phyloP scores from a whole-genome alignment of 2,329 filamentous ascomycete species.

The Didymella pomorum region DNA sequence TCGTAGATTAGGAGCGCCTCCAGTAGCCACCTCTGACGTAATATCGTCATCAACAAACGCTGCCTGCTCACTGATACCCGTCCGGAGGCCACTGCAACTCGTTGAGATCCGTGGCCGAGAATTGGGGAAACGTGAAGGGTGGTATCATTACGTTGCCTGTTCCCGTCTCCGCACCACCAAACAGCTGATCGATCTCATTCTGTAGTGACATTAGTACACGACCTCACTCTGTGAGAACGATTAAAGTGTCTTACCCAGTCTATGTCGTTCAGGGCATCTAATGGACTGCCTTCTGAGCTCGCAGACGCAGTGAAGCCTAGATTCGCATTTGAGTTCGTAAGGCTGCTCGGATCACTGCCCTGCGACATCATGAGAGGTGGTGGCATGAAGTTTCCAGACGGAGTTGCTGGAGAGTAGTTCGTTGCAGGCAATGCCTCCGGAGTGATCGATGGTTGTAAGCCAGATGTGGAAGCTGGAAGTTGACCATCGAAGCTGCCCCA shows the following conservation, averaged over 20 bases:
- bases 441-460: slow-evolving; percentile 6
- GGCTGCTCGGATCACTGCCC: slow-evolving; percentile 6
- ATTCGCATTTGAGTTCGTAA: neutral
- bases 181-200: slow-evolving; percentile 59
- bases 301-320: neutral
- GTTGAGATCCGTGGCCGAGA: slow-evolving; percentile 24
- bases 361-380: neutral
- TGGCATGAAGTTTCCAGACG: neutral
- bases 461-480: slow-evolving; percentile 7
- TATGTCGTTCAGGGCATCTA: slow-evolving; percentile 59
- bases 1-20: neutral
- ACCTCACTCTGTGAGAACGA: too few relatives aligned
- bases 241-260: slow-evolving; percentile 66
- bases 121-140: slow-evolving; percentile 47
- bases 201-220: slow-evolving; percentile 25
- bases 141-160: slow-evolving; percentile 44
- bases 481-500: slow-evolving; percentile 38
- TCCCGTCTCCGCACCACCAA: slow-evolving; percentile 46
- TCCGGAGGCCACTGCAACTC: slow-evolving; percentile 35
- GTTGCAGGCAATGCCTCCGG: slow-evolving; percentile 12
- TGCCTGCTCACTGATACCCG: neutral
- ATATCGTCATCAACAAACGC: neutral
- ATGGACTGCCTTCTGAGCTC: slow-evolving; percentile 28
- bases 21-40: neutral
- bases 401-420: slow-evolving; percentile 5